Conservation (phyloP, 768 basidiomycete species). For the Holtermannia corniformis region DNA sequence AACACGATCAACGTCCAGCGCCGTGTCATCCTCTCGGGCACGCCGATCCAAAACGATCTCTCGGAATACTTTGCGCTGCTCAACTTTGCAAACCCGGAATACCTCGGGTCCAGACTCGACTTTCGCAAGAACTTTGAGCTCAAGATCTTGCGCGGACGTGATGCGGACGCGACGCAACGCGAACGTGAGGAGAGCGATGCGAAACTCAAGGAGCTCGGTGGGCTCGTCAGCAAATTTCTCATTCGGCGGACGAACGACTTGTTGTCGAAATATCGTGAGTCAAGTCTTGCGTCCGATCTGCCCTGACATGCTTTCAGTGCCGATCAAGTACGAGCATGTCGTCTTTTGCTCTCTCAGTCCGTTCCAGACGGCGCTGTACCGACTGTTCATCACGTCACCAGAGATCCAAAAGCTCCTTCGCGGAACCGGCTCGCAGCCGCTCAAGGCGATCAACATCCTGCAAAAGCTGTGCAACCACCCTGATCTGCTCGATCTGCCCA, state of each 20-base stretch:
- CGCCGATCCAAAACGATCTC: constrained; percentile 86
- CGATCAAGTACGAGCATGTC: constrained; percentile 97
- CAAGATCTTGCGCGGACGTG: constrained; percentile 78
- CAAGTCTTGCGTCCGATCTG: neutral
- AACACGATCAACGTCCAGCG: constrained; percentile 74
- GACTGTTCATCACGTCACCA: constrained; percentile 81
- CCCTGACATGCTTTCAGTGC: constrained; percentile 51
- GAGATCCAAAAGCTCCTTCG: constrained; percentile 83
- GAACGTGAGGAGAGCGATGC: constrained; percentile 73
- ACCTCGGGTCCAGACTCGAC: constrained; percentile 74
- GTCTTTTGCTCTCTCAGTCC: constrained; percentile 82
- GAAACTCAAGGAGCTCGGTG: constrained; percentile 83
- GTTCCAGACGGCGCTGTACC: constrained; percentile 75
- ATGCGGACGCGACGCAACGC: constrained; percentile 69
- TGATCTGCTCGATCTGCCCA: constrained; percentile 73
- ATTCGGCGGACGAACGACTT: constrained; percentile 89
- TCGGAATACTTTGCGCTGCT: constrained; percentile 90
- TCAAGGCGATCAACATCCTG: constrained; percentile 87
- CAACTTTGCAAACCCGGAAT: constrained; percentile 86
- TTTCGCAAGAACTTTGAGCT: constrained; percentile 95
- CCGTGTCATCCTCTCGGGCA: constrained; percentile 87
- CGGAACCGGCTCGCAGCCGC: constrained; percentile 80
- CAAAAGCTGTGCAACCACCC: constrained; percentile 96
- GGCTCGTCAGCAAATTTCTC: constrained; percentile 83
- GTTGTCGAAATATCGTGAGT: constrained; percentile 84